Percentiles rank a stretch among this genome's conserved stretches.
Conservation (phyloP, 805 yeast genomes). For the Saccharomycopsis lassenensis region DNA sequence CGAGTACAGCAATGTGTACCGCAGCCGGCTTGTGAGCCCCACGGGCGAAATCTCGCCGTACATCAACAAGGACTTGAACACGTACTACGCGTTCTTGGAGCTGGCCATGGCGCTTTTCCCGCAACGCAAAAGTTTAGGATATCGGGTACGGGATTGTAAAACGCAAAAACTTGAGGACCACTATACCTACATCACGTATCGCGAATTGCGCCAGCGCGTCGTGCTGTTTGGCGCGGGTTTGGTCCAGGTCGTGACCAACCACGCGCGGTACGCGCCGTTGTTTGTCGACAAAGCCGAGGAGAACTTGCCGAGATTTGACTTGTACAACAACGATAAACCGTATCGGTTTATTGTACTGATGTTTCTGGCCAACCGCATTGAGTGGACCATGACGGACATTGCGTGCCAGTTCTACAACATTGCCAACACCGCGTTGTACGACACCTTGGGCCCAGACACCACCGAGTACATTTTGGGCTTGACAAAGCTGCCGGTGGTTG, state of each 20-base stretch:
- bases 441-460: slow-evolving; percentile 48
- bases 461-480: slow-evolving; percentile 50
- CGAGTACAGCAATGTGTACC: too few species aligned
- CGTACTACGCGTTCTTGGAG: slow-evolving; percentile 26
- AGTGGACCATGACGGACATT: slow-evolving; percentile 62
- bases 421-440: slow-evolving; percentile 44
- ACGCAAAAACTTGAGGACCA: slow-evolving; percentile 25
- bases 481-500: slow-evolving; percentile 46
- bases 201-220: slow-evolving; percentile 32
- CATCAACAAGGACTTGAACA: slow-evolving; percentile 27
- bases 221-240: slow-evolving; percentile 46
- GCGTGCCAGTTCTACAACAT: slow-evolving; percentile 52
- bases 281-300: too few species aligned
- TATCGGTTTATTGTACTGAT: slow-evolving; percentile 41
- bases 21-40: neutral
- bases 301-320: slow-evolving; percentile 22
- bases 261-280: slow-evolving; percentile 18
- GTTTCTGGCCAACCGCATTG: slow-evolving; percentile 47
- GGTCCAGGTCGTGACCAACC: slow-evolving; percentile 28
- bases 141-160: slow-evolving; percentile 27
- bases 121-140: slow-evolving; percentile 24
- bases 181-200: slow-evolving; percentile 36
- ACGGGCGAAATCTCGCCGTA: slow-evolving; percentile 4
- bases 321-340: slow-evolving; percentile 24
- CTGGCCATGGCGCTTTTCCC: slow-evolving; percentile 22